These are phyloP conservation scores for Cladosporium sp. DNA, from an alignment of 2,329 filamentous ascomycete species.

Conservation along the genomic window DNA sequence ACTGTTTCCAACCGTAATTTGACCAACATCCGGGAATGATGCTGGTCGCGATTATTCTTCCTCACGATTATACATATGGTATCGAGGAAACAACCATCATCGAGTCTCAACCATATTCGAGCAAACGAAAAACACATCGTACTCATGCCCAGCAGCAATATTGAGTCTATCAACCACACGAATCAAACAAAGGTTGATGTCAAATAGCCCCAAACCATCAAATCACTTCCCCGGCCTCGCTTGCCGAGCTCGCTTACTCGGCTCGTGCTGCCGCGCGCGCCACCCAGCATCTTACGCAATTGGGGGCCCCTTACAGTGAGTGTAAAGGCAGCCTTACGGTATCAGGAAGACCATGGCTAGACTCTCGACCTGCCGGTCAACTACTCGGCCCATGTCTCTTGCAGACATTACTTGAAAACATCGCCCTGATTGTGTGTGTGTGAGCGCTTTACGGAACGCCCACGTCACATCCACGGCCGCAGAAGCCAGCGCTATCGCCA, in stretches of 20 bases:
- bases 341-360: slow-evolving; percentile 5
- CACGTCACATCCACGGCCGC: not conserved
- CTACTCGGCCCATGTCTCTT: not conserved
- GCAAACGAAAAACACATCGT: not conserved
- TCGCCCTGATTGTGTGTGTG: not conserved
- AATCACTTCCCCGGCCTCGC: slow-evolving; percentile 12
- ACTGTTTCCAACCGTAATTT: not conserved
- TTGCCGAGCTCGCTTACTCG: slow-evolving; percentile 11
- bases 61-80: not conserved
- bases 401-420: not conserved
- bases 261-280: slow-evolving; percentile 13
- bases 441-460: not conserved
- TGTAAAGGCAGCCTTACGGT: slow-evolving; percentile 1
- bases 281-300: slow-evolving; percentile 11
- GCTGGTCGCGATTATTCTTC: not conserved
- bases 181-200: not conserved
- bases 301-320: not conserved
- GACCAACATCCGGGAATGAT: no score
- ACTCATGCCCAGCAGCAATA: not conserved
- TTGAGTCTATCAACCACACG: not conserved
- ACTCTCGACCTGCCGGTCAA: not conserved
- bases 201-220: not conserved
- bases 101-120: not conserved
- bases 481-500: not conserved
- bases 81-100: no score